phyloP scores from a whole-genome alignment of 2,329 filamentous ascomycete species.

The Ophiostoma tasmaniense region DNA sequence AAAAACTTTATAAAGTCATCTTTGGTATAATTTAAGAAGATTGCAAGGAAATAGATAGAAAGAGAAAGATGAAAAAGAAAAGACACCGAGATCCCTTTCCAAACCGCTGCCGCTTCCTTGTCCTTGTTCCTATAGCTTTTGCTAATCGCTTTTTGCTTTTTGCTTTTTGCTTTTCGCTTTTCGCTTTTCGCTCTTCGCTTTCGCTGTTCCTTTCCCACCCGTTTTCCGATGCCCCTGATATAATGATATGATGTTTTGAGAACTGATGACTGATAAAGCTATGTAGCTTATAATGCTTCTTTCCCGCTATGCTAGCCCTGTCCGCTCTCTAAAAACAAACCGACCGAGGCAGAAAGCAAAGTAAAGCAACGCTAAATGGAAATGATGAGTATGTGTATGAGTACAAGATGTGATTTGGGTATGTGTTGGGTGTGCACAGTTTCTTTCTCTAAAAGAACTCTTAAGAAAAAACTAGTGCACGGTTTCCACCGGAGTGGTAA shows the following conservation, averaged over 20 bases:
- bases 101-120: not conserved
- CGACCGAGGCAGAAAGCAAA: slow-evolving; percentile 5
- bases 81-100: not conserved
- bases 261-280: not conserved
- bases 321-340: slow-evolving; percentile 9
- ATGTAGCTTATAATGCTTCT: not conserved
- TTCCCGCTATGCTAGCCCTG: slow-evolving; percentile 9
- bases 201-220: not conserved
- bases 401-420: not conserved
- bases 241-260: not conserved
- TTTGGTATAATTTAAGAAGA: not conserved
- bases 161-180: not conserved
- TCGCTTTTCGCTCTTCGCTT: not conserved
- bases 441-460: not conserved
- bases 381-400: not conserved
- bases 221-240: not conserved
- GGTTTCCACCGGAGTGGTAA: not conserved
- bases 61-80: slow-evolving; percentile 3
- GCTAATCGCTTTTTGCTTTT: too few relatives aligned
- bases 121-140: too few relatives aligned
- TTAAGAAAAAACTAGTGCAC: not conserved
- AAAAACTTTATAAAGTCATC: not conserved
- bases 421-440: not conserved
- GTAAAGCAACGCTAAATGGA: not conserved
- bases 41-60: not conserved